Evolutionary conservation across 2,329 filamentous ascomycete genomes (phyloP).

Genomic region (Hysterium pulicare): DNA sequence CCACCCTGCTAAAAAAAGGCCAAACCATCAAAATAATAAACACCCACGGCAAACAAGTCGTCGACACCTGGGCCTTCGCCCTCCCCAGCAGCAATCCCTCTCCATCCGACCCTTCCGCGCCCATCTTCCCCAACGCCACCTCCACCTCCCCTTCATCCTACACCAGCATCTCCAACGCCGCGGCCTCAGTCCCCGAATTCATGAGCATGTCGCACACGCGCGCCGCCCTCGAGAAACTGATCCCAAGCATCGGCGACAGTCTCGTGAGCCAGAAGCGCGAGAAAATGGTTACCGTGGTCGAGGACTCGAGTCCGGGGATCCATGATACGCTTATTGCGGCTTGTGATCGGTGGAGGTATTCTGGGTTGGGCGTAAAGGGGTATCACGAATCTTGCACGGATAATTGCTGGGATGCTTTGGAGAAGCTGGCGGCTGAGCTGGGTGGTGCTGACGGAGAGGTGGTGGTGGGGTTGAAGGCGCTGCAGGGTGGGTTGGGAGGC

Average conservation of each 20-base stretch:
- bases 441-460: constrained; percentile 7
- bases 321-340: constrained; percentile 36
- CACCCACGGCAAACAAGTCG: constrained; percentile 48
- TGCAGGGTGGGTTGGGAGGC: constrained; percentile 22
- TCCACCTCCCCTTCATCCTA: constrained; percentile 20
- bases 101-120: constrained; percentile 20
- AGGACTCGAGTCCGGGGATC: constrained; percentile 31
- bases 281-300: constrained; percentile 30
- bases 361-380: constrained; percentile 26
- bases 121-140: constrained; percentile 27
- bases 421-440: constrained; percentile 12
- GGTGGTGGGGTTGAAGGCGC: constrained; percentile 15
- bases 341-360: constrained; percentile 35
- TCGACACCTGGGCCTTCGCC: constrained; percentile 50
- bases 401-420: constrained; percentile 32
- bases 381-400: constrained; percentile 38
- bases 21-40: constrained; percentile 48
- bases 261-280: constrained; percentile 32
- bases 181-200: constrained; percentile 28
- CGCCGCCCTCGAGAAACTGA: constrained; percentile 24
- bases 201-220: constrained; percentile 38
- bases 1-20: constrained; percentile 33
- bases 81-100: constrained; percentile 21
- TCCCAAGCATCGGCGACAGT: constrained; percentile 25
- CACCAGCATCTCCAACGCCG: constrained; percentile 20